Evolutionary conservation across 2,329 filamentous ascomycete genomes (phyloP).

Genomic region (Penicillium sp.): DNA sequence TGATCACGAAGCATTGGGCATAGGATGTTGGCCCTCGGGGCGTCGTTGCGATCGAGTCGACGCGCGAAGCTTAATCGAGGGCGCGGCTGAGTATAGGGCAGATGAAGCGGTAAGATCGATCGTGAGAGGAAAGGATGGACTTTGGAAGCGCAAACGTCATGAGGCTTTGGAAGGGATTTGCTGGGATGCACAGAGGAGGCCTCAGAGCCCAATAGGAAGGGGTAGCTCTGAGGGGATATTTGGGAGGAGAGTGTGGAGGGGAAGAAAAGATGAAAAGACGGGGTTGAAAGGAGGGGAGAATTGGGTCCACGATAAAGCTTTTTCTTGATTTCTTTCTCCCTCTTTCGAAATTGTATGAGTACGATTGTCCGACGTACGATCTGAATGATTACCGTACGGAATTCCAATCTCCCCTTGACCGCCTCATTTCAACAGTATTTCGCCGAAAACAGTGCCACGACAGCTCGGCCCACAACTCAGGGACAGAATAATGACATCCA

Average conservation of each 20-base stretch:
- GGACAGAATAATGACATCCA: slow-evolving; percentile 2
- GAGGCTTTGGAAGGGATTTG: slow-evolving; percentile 4
- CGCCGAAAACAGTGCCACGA: slow-evolving; percentile 7
- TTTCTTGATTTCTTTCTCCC: not conserved
- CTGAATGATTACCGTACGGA: slow-evolving; percentile 1
- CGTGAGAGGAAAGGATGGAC: slow-evolving; percentile 9
- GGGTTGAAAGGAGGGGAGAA: slow-evolving; percentile 4
- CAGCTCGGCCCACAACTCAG: slow-evolving; percentile 3
- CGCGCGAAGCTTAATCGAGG: slow-evolving; percentile 3
- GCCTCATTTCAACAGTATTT: slow-evolving; percentile 1
- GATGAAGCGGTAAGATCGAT: slow-evolving; percentile 15
- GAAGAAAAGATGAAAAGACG: not conserved
- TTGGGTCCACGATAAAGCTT: not conserved
- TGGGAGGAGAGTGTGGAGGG: not conserved
- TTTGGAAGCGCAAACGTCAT: slow-evolving; percentile 17
- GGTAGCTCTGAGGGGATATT: slow-evolving; percentile 2
- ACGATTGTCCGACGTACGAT: not conserved
- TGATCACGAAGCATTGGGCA: slow-evolving; percentile 36
- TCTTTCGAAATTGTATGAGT: not conserved
- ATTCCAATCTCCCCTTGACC: slow-evolving; percentile 8
- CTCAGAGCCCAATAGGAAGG: slow-evolving; percentile 20
- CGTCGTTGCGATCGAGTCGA: slow-evolving; percentile 1
- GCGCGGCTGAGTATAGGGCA: slow-evolving; percentile 2
- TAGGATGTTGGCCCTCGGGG: slow-evolving; percentile 2
- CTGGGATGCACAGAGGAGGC: slow-evolving; percentile 10